phyloP scores from a whole-genome alignment of 140 eudicot species.

The Stevia rebaudiana region DNA sequence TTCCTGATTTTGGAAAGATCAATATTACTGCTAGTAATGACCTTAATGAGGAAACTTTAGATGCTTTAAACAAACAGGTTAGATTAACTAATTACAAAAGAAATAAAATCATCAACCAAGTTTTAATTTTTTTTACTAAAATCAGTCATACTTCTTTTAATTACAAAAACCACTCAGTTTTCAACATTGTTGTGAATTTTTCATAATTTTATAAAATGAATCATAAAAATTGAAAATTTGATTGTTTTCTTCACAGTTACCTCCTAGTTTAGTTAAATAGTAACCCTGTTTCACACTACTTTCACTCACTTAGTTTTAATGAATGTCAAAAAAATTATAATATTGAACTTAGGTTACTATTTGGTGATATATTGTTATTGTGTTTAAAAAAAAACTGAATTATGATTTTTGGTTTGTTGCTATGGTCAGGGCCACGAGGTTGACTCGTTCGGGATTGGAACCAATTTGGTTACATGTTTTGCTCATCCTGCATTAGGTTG shows the following conservation, averaged over 20 bases:
- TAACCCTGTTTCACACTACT: no score
- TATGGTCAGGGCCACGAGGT: slow-evolving; percentile 82
- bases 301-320: no score
- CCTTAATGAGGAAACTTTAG: slow-evolving; percentile 95
- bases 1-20: slow-evolving; percentile 68
- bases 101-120: background rate
- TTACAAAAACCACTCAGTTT: background rate
- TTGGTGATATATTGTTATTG: no score
- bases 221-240: background rate
- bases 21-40: slow-evolving; percentile 89
- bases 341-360: no score
- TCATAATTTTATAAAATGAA: background rate
- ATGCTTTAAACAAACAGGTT: slow-evolving; percentile 97
- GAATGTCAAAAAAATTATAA: no score
- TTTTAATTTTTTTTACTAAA: no score
- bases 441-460: slow-evolving; percentile 92
- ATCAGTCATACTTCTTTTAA: background rate
- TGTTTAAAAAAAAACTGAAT: background rate
- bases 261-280: no score
- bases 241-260: no score
- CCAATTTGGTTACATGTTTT: slow-evolving; percentile 94
- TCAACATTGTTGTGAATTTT: background rate
- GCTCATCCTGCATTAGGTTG: slow-evolving; percentile 98
- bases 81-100: background rate
- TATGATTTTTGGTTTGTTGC: background rate